Base-by-base conservation (phyloP, 108 stramenopile genomes). In the Skeletonema marinoi region DNA sequence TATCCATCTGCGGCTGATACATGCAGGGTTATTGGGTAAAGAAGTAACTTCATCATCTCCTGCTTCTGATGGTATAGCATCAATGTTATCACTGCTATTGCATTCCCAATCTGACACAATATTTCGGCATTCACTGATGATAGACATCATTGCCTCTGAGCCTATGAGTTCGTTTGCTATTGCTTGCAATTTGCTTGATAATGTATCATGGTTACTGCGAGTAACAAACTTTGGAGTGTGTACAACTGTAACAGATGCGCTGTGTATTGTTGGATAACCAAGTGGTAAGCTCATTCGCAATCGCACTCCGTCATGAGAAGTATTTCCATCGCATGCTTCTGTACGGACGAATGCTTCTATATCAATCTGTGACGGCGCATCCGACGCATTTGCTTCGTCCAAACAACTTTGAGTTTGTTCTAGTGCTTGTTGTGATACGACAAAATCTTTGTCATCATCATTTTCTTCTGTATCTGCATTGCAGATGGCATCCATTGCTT, bases 121-220 rank as follows among this genome's bases (percentile, higher is more conserved):
- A 9, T 84, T 75, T 56, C 83, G 74, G 41, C 74, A 69, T 44
- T 83, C 71, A 33, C 75, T 76, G n/a, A 87, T 71, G 0, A 89
- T 46, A 50, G 78, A 81, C 84, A 86, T 65, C 19, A 86, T 79
- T 42, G 84, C 71, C 71, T 89, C 88, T 5, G 54, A 66, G 12
- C 88, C 88, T 25, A 59, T 59, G 61, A 87, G 50, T 17, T 66
- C 56, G 12, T 56, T 32, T 17, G 86, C 68, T 46, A 39, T 76
- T 30, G 68, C 60, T 17, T 81, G 63, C 42, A 89, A 46, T 31
- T 39, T 33, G 4, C 5, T 17, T 4, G 73, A 50, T 25, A 88
- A 46, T 42, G 74, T 73, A 32, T 88, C 85, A 41, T 33, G 68
- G 6, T 60, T n/a, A 16, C 64, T 67, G 25, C 75, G 78, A 32